Percentiles rank a stretch among this genome's conserved stretches.
phyloP scores from a whole-genome alignment of 306 rosid genomes.

The Acmispon strigosus region DNA sequence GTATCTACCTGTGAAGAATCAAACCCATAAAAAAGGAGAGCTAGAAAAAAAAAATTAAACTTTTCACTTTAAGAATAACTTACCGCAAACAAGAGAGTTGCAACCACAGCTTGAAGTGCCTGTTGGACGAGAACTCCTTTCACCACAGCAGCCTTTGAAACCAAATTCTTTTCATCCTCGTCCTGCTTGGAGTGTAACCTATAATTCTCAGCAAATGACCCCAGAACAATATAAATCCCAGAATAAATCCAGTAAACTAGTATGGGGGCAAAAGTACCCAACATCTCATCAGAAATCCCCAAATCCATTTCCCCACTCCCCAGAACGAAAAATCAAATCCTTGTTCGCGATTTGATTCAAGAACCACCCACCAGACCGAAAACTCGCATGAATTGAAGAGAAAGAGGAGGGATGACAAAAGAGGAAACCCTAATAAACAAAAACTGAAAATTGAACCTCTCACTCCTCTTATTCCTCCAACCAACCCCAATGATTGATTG shows the following conservation, averaged over 20 bases:
- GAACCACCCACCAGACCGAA: conserved; percentile 9
- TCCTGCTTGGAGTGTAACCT: conserved; percentile 74
- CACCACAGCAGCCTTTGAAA: conserved; percentile 62
- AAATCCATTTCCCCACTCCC: conserved; percentile 44
- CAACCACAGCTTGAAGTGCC: conserved; percentile 74
- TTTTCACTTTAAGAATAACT: background rate
- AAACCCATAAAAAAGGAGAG: background rate
- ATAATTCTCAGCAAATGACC: conserved; percentile 49
- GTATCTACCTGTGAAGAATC: background rate
- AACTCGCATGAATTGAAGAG: conserved; percentile 14
- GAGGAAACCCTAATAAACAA: conserved; percentile 20
- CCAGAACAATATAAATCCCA: conserved; percentile 66
- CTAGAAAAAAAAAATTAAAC: background rate
- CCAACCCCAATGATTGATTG: background rate
- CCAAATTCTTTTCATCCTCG: conserved; percentile 93
- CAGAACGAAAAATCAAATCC: background rate
- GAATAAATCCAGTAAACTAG: conserved; percentile 79
- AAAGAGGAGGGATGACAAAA: background rate
- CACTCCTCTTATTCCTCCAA: background rate
- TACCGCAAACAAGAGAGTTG: conserved; percentile 74
- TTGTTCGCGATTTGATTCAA: conserved; percentile 7
- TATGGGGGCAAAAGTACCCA: conserved; percentile 86
- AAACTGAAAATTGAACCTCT: conserved; percentile 16
- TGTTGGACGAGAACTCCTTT: conserved; percentile 91
- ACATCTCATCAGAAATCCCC: conserved; percentile 73